A percentile compares a stretch with the other conserved stretches of the same genome.
Evolutionary conservation across 176 grass and related monocot genomes (phyloP).

Genomic region (Typha latifolia): DNA sequence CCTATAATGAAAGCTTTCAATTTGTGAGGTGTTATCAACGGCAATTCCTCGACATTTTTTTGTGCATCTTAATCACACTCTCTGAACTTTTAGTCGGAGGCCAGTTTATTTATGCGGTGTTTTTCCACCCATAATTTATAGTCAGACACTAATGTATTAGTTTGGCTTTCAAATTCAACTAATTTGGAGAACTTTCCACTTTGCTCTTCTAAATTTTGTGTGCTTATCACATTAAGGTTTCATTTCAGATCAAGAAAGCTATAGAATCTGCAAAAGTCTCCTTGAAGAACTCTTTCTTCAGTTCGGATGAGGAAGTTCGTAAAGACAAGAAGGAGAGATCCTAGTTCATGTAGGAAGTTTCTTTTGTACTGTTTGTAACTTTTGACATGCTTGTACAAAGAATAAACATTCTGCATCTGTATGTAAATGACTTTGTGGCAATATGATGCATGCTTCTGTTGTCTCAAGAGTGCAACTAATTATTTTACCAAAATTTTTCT

Average conservation of each 20-base stretch:
- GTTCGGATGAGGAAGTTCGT: conserved; percentile 7
- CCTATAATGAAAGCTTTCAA: too few relatives aligned
- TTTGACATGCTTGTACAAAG: neutral
- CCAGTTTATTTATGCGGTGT: too few relatives aligned
- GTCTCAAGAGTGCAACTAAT: too few relatives aligned
- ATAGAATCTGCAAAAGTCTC: conserved; percentile 28
- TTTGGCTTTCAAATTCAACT: too few relatives aligned
- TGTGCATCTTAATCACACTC: too few relatives aligned
- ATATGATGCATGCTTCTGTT: too few relatives aligned
- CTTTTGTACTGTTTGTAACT: neutral
- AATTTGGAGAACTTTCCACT: neutral
- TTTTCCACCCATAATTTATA: too few relatives aligned
- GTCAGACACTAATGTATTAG: too few relatives aligned
- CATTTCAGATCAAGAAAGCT: conserved; percentile 44
- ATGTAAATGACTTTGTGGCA: neutral
- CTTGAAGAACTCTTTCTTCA: conserved; percentile 30
- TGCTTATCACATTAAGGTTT: neutral
- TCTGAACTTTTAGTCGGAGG: too few relatives aligned
- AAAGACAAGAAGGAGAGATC: conserved; percentile 12
- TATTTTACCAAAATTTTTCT: too few relatives aligned
- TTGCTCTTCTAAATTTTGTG: neutral
- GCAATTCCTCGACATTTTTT: too few relatives aligned
- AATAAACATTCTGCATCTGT: neutral
- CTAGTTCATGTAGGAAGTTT: neutral
- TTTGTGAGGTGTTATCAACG: too few relatives aligned